Evolutionary conservation across 1,284 basidiomycete genomes (phyloP), one percentile per base, ranked within the genome.

Genomic region (Austroboletus novae-zelandiae): DNA sequence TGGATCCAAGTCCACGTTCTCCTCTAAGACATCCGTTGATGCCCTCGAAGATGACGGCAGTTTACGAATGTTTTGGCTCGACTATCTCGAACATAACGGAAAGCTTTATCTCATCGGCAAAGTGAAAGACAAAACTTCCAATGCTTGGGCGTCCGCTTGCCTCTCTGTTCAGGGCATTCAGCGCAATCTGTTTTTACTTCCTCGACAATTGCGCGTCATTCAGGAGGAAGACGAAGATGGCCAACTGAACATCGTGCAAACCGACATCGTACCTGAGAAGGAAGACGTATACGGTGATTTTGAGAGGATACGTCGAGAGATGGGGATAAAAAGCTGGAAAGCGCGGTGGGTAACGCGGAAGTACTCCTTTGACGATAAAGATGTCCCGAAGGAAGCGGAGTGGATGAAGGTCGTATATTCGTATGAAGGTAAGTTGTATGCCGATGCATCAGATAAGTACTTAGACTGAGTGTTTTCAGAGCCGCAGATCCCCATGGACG

Each of bases 351-450:
- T 99, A 20, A 82, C 86, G 58, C 79, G 96, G 43, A 92, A 89
- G 60, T 99, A 99, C 65, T 94, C 91, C 0, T 99, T 99, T 67
- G 95, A 94, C 31, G 85, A 91, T 61, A 77, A 80, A 50, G 86
- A 89, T 43, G 83, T 98, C 1, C 93, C 94, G 1, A 79, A 83
- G 52, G 86, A 83, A 29, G 78, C 80, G 13, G 77, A 89, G 58
- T 99, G 94, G 92, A 73, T 98, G 71, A 98, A 99, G 71, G 90
- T 95, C 7, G 80, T 93, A 0, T 96, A 96, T 66, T 81, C 83
- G 8, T 95, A 90, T 61, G 79, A 86, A 58, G 87, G 91, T 89
- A 57, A 57, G 80, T 67, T 25, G 7, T 20, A 8, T 40, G 14
- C 6, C 20, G 27, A 29, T 4, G 11, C 30, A 9, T 43, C 20